phyloP scores from a whole-genome alignment of 192 early-diverging fungal genomes.

The Podila horticola region DNA sequence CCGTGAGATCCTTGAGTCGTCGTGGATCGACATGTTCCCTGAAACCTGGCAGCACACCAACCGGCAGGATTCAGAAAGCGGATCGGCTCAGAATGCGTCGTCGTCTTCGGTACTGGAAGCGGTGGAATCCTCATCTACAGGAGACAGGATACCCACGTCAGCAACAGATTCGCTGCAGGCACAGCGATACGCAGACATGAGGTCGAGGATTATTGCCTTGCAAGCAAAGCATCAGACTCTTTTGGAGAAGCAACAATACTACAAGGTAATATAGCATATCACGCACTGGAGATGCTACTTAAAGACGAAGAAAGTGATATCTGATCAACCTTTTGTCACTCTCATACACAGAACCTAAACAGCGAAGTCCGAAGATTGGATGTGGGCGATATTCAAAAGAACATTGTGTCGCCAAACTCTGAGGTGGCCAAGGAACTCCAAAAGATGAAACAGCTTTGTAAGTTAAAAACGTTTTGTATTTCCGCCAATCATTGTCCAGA shows the following conservation, averaged over 20 bases:
- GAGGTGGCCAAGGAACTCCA: conserved; percentile 20
- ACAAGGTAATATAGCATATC: conserved; percentile 18
- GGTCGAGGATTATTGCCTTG: conserved; percentile 29
- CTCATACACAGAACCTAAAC: conserved; percentile 15
- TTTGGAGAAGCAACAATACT: conserved; percentile 36
- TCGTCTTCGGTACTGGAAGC: background rate
- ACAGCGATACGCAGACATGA: conserved; percentile 30
- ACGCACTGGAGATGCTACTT: too few species aligned
- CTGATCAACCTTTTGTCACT: background rate
- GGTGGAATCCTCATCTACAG: background rate
- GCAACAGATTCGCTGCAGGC: background rate
- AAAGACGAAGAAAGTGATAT: too few species aligned
- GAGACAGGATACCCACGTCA: background rate
- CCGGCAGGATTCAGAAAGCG: background rate
- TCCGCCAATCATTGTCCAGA: background rate
- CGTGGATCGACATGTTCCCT: conserved; percentile 46
- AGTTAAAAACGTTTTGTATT: background rate
- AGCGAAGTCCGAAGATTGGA: conserved; percentile 23
- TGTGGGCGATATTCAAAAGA: conserved; percentile 30
- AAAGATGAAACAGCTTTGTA: conserved; percentile 37
- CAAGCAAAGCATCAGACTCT: conserved; percentile 22
- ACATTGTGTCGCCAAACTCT: conserved; percentile 22
- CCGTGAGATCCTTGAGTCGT: conserved; percentile 25
- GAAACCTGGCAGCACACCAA: conserved; percentile 31
- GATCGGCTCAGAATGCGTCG: background rate